A percentile compares a stretch with the other conserved stretches of the same genome.
These are phyloP conservation scores for Zasmidium citrigriseum DNA, from an alignment of 2,329 filamentous ascomycete genomes.

Conservation along the genomic window DNA sequence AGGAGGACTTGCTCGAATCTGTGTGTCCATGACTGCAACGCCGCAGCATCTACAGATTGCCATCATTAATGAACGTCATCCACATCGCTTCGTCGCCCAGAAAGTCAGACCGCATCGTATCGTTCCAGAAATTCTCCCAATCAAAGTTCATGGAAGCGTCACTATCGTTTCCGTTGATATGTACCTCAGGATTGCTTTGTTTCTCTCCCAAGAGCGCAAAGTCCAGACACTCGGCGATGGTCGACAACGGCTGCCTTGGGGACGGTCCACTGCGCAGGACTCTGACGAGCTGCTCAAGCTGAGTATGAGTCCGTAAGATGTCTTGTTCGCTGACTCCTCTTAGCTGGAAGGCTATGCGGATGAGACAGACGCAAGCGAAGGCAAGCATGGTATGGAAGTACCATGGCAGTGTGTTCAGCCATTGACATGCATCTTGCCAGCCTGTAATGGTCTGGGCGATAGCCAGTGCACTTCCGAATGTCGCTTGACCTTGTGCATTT, in stretches of 20 bases:
- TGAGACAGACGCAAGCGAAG: background rate
- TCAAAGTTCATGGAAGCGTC: background rate
- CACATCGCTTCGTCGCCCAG: background rate
- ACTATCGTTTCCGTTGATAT: background rate
- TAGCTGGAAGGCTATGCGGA: background rate
- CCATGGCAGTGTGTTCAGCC: background rate
- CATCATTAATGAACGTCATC: background rate
- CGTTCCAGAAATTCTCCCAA: slow-evolving; percentile 1
- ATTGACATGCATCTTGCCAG: background rate
- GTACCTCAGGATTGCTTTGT: background rate
- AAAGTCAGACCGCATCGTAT: background rate
- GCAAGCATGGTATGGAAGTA: background rate
- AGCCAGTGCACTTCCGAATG: background rate
- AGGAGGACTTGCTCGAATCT: too few relatives aligned
- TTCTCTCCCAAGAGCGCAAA: background rate
- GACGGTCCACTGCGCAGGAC: background rate
- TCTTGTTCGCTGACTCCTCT: background rate
- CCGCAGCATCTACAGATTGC: too few relatives aligned
- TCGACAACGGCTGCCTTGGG: background rate
- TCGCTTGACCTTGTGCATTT: too few relatives aligned
- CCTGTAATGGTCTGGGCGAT: background rate
- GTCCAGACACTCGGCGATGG: background rate
- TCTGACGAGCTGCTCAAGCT: background rate
- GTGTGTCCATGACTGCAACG: too few relatives aligned
- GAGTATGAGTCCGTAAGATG: background rate